Evolutionary conservation across 192 early-diverging fungal species (phyloP).

Genomic region (Phycomyces blakesleeanus): DNA sequence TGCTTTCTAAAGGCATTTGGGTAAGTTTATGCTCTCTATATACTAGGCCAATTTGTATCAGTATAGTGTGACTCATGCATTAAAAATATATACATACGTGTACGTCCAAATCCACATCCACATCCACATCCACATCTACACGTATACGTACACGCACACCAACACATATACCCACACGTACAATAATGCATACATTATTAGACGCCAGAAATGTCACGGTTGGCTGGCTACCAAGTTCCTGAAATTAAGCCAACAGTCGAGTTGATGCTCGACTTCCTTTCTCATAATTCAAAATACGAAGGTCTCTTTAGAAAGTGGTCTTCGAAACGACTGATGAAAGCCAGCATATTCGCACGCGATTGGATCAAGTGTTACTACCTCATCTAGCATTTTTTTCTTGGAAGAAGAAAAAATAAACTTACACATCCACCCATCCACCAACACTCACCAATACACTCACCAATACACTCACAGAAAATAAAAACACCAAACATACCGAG

Average conservation of each 20-base stretch:
- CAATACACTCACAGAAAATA: too few species aligned
- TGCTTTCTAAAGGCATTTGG: slow-evolving; percentile 76
- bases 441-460: too few species aligned
- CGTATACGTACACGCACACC: too few species aligned
- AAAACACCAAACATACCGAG: too few species aligned
- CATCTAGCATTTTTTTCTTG: not conserved
- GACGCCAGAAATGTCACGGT: slow-evolving; percentile 67
- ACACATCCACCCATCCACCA: too few species aligned
- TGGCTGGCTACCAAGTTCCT: slow-evolving; percentile 74
- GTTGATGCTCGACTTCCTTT: slow-evolving; percentile 71
- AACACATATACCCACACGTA: not conserved
- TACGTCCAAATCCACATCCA: too few species aligned
- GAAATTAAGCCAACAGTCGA: slow-evolving; percentile 62
- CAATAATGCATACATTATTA: slow-evolving; percentile 9
- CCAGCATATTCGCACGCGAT: slow-evolving; percentile 74
- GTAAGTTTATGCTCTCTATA: slow-evolving; percentile 37
- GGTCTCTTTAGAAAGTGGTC: slow-evolving; percentile 86
- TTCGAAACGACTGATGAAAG: slow-evolving; percentile 74
- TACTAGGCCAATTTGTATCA: too few species aligned
- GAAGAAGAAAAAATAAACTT: not conserved
- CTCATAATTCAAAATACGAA: slow-evolving; percentile 47
- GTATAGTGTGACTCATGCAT: too few species aligned
- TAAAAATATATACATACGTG: too few species aligned
- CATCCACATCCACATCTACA: too few species aligned
- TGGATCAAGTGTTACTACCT: slow-evolving; percentile 58